Evolutionary conservation across 805 yeast species (phyloP), one percentile per base, ranked within the genome.

Genomic region (Clavispora carvajalis): DNA sequence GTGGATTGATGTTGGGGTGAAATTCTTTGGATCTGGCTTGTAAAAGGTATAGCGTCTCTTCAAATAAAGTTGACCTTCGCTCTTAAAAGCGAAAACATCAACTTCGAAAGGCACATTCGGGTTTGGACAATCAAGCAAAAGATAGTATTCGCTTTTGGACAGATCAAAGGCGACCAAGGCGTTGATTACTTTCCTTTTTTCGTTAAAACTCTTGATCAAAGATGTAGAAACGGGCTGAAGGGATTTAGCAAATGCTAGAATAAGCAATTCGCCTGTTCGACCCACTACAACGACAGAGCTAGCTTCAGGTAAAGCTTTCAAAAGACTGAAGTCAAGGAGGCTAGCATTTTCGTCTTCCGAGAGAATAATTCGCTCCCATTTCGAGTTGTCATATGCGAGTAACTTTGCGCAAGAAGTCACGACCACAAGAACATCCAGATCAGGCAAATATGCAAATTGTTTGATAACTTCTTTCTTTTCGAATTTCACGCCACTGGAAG

Each of bases 71-170:
- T 24, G 1, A 40, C 45, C 15, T 34, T 35, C 8, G 36, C 39
- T 9, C 33, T 29, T 21, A 59, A 50, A 16, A 22, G 36, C 16
- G 33, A 80, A 49, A 28, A 63, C 65, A 39, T 68, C 51, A 15
- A 78, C 55, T 3, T 71, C 45, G 36, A 84, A 67, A 3, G 78
- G 75, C 36, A 77, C 79, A 3, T 60, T 64, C 1, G 84, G 81
- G 52, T 82, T 79, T 31, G 93, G 90, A 12, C 87, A 78, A 49
- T 85, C 93, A 5, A 73, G 54, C 13, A 84, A 53, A 0, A 78
- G 30, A 35, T 67, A 67, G 11, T 67, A 44, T 8, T 30, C 36
- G n/a, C 37, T 36, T 7, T 54, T 54, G 1, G 58, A 55, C 17
- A 54, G 44, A 12, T 34, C 17, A 22, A 51, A 36, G 24, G 40